Conservation (phyloP, 2,329 filamentous ascomycete species). For the Ceratocystis cacaofunesta region DNA sequence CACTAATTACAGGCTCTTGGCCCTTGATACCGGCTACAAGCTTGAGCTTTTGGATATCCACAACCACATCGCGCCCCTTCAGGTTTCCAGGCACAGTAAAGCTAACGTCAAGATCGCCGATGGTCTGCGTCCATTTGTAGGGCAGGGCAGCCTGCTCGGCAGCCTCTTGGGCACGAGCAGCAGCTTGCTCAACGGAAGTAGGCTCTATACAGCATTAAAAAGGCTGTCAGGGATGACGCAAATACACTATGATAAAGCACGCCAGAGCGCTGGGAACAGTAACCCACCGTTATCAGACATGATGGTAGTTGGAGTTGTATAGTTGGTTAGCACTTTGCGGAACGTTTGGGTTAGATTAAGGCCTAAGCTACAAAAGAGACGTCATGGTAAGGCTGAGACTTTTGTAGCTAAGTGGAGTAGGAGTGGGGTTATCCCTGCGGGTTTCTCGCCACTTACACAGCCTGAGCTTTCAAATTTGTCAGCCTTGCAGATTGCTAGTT, state of each 20-base stretch:
- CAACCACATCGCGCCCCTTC: slow-evolving; percentile 68
- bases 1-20: slow-evolving; percentile 68
- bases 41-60: slow-evolving; percentile 66
- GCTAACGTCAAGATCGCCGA: slow-evolving; percentile 70
- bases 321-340: background rate
- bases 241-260: background rate
- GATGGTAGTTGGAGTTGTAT: background rate
- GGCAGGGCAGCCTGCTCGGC: slow-evolving; percentile 82
- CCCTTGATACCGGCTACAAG: slow-evolving; percentile 77
- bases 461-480: background rate
- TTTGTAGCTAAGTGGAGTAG: background rate
- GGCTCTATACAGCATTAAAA: slow-evolving; percentile 28
- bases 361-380: background rate
- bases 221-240: background rate
- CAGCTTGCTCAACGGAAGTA: slow-evolving; percentile 41
- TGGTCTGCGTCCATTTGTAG: slow-evolving; percentile 95
- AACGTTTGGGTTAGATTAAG: no score
- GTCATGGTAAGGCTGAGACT: slow-evolving; percentile 22
- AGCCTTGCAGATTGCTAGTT: slow-evolving; percentile 1
- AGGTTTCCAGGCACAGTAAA: slow-evolving; percentile 66
- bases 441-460: background rate
- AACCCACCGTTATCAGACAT: slow-evolving; percentile 31
- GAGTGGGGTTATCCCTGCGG: background rate
- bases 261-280: background rate
- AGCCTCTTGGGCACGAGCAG: slow-evolving; percentile 53